A percentile compares a stretch with the other conserved stretches of the same genome.
phyloP scores from a whole-genome alignment of 2,329 filamentous ascomycete species.

The Trematosphaeria pertusa region DNA sequence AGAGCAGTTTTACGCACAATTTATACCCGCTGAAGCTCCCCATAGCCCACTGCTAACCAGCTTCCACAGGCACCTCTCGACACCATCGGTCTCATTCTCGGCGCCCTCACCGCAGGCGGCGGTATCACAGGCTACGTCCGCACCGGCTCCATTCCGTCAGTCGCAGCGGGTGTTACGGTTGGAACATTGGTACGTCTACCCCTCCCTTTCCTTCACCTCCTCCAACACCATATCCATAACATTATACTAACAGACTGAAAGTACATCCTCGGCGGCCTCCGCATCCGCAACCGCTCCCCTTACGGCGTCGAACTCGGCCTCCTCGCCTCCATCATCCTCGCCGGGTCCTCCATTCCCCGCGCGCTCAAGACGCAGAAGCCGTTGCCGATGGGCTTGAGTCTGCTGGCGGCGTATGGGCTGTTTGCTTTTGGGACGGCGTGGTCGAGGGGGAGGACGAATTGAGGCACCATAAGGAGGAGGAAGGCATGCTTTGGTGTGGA shows the following conservation, averaged over 20 bases:
- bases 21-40: too few relatives aligned
- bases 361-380: slow-evolving; percentile 86
- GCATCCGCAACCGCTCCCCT: slow-evolving; percentile 74
- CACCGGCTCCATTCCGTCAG: slow-evolving; percentile 84
- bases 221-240: neutral
- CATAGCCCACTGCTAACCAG: slow-evolving; percentile 6
- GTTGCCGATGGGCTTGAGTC: slow-evolving; percentile 78
- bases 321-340: slow-evolving; percentile 84
- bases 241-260: slow-evolving; percentile 22
- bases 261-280: slow-evolving; percentile 81
- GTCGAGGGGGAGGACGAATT: slow-evolving; percentile 28
- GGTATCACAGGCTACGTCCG: slow-evolving; percentile 86
- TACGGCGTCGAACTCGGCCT: slow-evolving; percentile 92
- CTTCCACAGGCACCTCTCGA: slow-evolving; percentile 49
- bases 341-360: slow-evolving; percentile 82
- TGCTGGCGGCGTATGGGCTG: slow-evolving; percentile 80
- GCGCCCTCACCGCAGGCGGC: slow-evolving; percentile 81
- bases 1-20: too few relatives aligned
- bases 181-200: slow-evolving; percentile 69
- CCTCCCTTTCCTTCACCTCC: neutral
- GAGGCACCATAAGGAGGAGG: neutral
- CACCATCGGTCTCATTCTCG: slow-evolving; percentile 78
- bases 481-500: too few relatives aligned
- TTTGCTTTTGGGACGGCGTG: slow-evolving; percentile 79
- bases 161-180: slow-evolving; percentile 84